Conservation (phyloP, 192 early-diverging fungal species). For the Linnemannia schmuckeri region DNA sequence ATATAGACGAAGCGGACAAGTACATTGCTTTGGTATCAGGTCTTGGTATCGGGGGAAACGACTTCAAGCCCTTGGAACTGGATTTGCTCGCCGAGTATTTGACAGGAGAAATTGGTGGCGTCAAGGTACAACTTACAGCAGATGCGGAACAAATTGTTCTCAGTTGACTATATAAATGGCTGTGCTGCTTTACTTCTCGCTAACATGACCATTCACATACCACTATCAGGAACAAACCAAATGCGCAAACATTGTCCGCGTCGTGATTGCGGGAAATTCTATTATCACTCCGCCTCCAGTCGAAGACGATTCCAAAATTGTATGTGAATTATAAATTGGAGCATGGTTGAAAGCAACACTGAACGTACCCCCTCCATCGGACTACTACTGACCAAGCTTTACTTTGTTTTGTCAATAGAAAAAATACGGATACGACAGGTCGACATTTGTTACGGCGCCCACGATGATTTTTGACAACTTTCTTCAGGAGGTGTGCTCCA, state of each 20-base stretch:
- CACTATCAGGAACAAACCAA: slow-evolving; percentile 64
- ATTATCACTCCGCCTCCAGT: slow-evolving; percentile 59
- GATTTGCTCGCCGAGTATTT: slow-evolving; percentile 86
- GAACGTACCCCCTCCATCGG: not conserved
- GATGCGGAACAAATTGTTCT: not conserved
- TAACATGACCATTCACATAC: not conserved
- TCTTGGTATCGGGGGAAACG: slow-evolving; percentile 71
- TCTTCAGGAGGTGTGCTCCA: slow-evolving; percentile 73
- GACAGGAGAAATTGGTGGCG: slow-evolving; percentile 78
- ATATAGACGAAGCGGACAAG: slow-evolving; percentile 59
- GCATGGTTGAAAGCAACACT: not conserved
- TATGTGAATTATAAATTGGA: not conserved
- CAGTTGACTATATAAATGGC: not conserved
- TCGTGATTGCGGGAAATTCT: slow-evolving; percentile 85
- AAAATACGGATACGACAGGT: slow-evolving; percentile 65
- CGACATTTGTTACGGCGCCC: slow-evolving; percentile 62
- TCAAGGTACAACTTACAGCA: slow-evolving; percentile 43
- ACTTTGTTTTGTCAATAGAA: slow-evolving; percentile 37
- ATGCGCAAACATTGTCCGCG: slow-evolving; percentile 71
- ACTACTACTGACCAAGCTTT: not conserved
- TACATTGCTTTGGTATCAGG: slow-evolving; percentile 90
- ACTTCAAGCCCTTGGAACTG: slow-evolving; percentile 66
- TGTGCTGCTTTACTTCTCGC: not conserved
- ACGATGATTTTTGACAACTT: slow-evolving; percentile 72
- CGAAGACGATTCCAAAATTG: slow-evolving; percentile 45